phyloP scores from a whole-genome alignment of 352 stramenopile genomes.

The Pythium chondricola region DNA sequence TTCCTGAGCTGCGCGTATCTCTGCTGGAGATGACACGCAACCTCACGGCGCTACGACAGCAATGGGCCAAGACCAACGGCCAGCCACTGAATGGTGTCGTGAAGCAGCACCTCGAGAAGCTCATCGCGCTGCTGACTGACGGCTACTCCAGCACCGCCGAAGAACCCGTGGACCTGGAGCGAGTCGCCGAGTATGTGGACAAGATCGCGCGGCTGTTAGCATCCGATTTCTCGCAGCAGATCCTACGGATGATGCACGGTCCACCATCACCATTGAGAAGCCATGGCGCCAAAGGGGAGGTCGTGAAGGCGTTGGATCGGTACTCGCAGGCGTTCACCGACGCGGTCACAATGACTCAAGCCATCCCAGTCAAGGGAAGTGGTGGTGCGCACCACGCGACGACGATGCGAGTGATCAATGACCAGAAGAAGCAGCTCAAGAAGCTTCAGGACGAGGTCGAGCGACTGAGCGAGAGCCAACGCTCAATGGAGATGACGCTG shows the following conservation, averaged over 20 bases:
- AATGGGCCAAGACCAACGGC: slow-evolving; percentile 42
- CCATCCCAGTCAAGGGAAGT: slow-evolving; percentile 7
- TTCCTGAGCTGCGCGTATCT: slow-evolving; percentile 64
- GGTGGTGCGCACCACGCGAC: slow-evolving; percentile 13
- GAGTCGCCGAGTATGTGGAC: slow-evolving; percentile 38
- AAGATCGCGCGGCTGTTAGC: slow-evolving; percentile 47
- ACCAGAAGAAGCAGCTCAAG: slow-evolving; percentile 38
- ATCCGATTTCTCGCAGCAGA: slow-evolving; percentile 66
- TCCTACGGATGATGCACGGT: slow-evolving; percentile 35
- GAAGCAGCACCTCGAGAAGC: slow-evolving; percentile 61
- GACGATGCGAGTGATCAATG: slow-evolving; percentile 13
- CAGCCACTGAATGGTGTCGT: slow-evolving; percentile 46
- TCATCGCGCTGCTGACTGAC: slow-evolving; percentile 63
- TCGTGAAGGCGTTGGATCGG: slow-evolving; percentile 24
- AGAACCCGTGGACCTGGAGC: slow-evolving; percentile 46
- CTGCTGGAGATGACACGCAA: slow-evolving; percentile 68
- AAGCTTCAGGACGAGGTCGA: slow-evolving; percentile 35
- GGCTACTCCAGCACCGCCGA: slow-evolving; percentile 53
- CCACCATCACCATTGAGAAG: slow-evolving; percentile 8
- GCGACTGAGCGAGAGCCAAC: slow-evolving; percentile 38
- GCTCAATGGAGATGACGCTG: slow-evolving; percentile 22
- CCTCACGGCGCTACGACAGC: slow-evolving; percentile 56
- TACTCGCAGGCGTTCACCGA: slow-evolving; percentile 62
- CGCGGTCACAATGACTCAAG: slow-evolving; percentile 11
- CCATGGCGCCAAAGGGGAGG: not conserved